Conservation (phyloP, 768 basidiomycete genomes). For the Tremella yokohamensis region DNA sequence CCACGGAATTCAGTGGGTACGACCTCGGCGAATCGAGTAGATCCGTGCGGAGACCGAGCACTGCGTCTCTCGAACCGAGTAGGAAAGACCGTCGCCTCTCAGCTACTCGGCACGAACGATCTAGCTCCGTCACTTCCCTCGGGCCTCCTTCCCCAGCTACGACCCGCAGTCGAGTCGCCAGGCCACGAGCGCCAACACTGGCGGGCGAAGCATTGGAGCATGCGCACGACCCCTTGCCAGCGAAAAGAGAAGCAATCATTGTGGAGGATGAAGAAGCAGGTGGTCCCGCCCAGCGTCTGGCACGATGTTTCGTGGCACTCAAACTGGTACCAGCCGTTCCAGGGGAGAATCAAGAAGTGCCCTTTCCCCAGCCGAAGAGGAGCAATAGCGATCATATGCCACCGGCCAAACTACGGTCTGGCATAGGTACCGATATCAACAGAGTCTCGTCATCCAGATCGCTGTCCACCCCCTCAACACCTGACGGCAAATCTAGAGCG, state of each 20-base stretch:
- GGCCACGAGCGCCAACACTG: constrained; percentile 37
- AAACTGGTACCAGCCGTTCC: constrained; percentile 12
- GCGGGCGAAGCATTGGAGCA: constrained; percentile 45
- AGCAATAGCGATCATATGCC: background rate
- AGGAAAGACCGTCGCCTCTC: constrained; percentile 3
- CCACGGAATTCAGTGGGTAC: constrained; percentile 5
- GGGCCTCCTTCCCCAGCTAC: background rate
- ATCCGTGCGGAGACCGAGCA: background rate
- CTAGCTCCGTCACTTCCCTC: background rate
- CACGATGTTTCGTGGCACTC: constrained; percentile 29
- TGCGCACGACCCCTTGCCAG: constrained; percentile 4
- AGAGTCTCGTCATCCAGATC: background rate
- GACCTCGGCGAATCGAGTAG: constrained; percentile 14
- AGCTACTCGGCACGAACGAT: background rate
- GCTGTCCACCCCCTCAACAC: background rate
- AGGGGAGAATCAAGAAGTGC: background rate
- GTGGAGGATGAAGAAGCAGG: background rate
- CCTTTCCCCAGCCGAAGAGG: background rate
- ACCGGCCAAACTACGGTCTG: too few species aligned
- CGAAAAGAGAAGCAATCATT: background rate
- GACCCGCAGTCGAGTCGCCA: constrained; percentile 3
- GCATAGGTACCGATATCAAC: too few species aligned
- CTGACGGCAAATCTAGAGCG: constrained; percentile 1
- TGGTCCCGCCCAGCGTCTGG: background rate
- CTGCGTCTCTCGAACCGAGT: constrained; percentile 9